A percentile compares a stretch with the other conserved stretches of the same genome.
These are phyloP conservation scores for Zygosaccharomyces gambellarensis DNA, from an alignment of 805 yeast genomes.

Conservation along the genomic window DNA sequence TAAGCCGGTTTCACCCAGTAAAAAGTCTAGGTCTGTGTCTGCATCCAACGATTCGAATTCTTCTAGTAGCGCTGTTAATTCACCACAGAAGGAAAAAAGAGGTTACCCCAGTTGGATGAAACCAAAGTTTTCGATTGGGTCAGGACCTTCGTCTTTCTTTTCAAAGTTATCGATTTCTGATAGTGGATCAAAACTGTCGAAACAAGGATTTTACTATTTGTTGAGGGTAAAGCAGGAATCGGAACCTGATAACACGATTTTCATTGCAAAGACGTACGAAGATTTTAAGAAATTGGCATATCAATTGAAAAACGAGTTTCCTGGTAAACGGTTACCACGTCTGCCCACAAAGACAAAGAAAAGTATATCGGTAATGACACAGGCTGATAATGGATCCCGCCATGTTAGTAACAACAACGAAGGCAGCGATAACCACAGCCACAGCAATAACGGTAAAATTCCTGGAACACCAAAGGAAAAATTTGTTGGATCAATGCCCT, in stretches of 20 bases:
- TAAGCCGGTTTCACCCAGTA: background rate
- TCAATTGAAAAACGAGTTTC: slow-evolving; percentile 50
- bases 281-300: slow-evolving; percentile 61
- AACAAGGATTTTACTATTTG: slow-evolving; percentile 41
- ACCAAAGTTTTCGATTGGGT: slow-evolving; percentile 19
- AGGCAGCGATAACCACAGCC: background rate
- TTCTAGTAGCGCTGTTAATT: background rate
- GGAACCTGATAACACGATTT: slow-evolving; percentile 35
- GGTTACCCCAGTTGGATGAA: slow-evolving; percentile 28
- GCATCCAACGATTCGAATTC: slow-evolving; percentile 1
- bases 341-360: slow-evolving; percentile 53
- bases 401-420: background rate
- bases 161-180: slow-evolving; percentile 27
- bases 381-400: slow-evolving; percentile 2
- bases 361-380: slow-evolving; percentile 28
- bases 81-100: slow-evolving; percentile 7
- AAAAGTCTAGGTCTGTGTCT: slow-evolving; percentile 5
- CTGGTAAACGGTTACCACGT: slow-evolving; percentile 60
- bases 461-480: slow-evolving; percentile 19
- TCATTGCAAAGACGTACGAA: slow-evolving; percentile 57
- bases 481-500: slow-evolving; percentile 15
- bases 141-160: slow-evolving; percentile 23
- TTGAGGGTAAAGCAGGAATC: slow-evolving; percentile 39
- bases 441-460: background rate
- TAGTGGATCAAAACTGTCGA: slow-evolving; percentile 8